Percentiles rank a stretch among this genome's conserved stretches.
These are phyloP conservation scores for Kregervanrija delftensis DNA, from an alignment of 805 yeast genomes.

Conservation along the genomic window DNA sequence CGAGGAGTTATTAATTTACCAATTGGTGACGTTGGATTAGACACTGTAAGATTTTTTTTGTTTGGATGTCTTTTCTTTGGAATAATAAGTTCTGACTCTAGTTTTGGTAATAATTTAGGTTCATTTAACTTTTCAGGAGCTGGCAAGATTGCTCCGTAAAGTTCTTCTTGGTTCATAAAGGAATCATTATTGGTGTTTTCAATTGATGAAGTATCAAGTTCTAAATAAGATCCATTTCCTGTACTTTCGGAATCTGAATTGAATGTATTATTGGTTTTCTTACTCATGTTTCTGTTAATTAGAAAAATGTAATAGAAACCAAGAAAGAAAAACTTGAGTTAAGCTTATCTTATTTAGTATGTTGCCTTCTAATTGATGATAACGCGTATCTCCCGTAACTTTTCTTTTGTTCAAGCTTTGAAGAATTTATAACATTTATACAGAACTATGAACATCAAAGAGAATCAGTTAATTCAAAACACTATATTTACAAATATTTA, in stretches of 20 bases:
- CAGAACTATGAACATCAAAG: too few relatives aligned
- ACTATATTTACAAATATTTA: too few relatives aligned
- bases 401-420: too few relatives aligned
- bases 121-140: conserved; percentile 21
- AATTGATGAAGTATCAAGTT: neutral
- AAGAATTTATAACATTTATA: too few relatives aligned
- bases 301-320: too few relatives aligned
- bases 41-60: conserved; percentile 1
- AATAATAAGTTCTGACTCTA: conserved; percentile 13
- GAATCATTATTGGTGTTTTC: conserved; percentile 5
- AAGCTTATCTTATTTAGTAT: too few relatives aligned
- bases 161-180: conserved; percentile 14
- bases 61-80: conserved; percentile 16
- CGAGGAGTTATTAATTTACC: neutral
- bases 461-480: too few relatives aligned
- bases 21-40: neutral
- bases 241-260: neutral
- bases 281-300: too few relatives aligned
- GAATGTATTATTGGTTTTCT: neutral
- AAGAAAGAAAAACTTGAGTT: too few relatives aligned
- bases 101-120: conserved; percentile 12
- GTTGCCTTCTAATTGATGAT: too few relatives aligned
- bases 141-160: conserved; percentile 20
- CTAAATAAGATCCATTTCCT: neutral
- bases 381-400: too few relatives aligned